Conservation (phyloP, 495 filamentous ascomycete genomes). For the Talaromyces wortmannii region DNA sequence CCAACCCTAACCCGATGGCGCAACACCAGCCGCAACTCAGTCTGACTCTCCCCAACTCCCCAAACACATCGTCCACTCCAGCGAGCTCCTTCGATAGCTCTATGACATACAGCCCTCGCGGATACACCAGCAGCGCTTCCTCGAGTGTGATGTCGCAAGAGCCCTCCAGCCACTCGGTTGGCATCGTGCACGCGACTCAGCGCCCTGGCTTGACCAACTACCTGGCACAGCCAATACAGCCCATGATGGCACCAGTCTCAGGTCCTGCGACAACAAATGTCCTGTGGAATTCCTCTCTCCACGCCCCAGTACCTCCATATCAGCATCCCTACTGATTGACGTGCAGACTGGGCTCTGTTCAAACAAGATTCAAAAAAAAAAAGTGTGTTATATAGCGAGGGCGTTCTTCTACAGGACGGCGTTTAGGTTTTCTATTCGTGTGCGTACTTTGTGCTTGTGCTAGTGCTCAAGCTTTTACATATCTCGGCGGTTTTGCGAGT, state of each 20-base stretch:
- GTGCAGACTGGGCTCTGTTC: no score
- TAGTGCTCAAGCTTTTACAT: no score
- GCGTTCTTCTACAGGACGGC: no score
- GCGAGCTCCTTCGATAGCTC: constrained; percentile 5
- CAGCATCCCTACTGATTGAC: constrained; percentile 1
- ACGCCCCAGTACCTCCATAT: neutral
- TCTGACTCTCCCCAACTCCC: neutral
- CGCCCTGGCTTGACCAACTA: neutral
- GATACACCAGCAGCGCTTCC: neutral
- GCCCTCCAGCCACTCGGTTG: constrained; percentile 1
- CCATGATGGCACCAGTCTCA: neutral
- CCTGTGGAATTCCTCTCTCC: neutral
- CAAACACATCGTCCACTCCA: neutral
- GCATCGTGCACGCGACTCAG: neutral
- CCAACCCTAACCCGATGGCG: neutral
- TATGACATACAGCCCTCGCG: constrained; percentile 1
- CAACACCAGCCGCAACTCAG: neutral
- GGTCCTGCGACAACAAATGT: neutral
- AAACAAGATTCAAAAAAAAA: no score
- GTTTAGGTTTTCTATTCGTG: no score
- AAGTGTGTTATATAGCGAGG: no score
- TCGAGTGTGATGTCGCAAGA: constrained; percentile 15
- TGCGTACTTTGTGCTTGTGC: no score
- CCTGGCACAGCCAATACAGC: constrained; percentile 2
- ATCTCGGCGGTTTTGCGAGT: no score